Conservation (phyloP, 331 rosid genomes). For the Stylosanthes scabra region DNA sequence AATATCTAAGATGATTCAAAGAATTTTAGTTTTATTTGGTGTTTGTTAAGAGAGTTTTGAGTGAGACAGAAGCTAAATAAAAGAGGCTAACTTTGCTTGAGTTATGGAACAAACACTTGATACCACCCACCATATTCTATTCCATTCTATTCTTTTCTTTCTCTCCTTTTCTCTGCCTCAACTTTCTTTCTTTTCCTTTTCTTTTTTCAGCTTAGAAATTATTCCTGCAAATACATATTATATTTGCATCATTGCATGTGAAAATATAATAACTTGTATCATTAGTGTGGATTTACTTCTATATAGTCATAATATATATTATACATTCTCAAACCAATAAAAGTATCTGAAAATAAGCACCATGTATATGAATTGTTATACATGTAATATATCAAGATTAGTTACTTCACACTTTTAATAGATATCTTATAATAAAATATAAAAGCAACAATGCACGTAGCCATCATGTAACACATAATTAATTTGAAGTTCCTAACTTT, state of each 20-base stretch:
- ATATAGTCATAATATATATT: too few relatives aligned
- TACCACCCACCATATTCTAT: slow-evolving; percentile 48
- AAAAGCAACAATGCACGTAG: neutral
- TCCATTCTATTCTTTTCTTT: slow-evolving; percentile 53
- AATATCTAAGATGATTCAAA: too few relatives aligned
- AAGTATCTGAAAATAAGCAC: neutral
- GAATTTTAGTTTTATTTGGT: slow-evolving; percentile 36
- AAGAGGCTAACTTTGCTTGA: slow-evolving; percentile 57
- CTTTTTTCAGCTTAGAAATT: neutral
- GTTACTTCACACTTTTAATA: too few relatives aligned
- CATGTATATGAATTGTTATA: neutral
- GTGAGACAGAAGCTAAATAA: slow-evolving; percentile 56
- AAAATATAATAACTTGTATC: neutral
- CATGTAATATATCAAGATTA: too few relatives aligned
- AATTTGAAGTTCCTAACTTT: slow-evolving; percentile 3
- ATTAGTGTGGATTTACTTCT: neutral
- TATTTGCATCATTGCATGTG: neutral
- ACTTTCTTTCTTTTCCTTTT: neutral
- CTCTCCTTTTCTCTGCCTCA: slow-evolving; percentile 5
- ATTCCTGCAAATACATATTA: neutral
- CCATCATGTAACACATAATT: neutral
- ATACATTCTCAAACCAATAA: neutral
- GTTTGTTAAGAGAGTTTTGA: slow-evolving; percentile 28
- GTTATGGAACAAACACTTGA: slow-evolving; percentile 36
- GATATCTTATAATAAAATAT: neutral